Percentiles rank a stretch among this genome's conserved stretches.
Conservation (phyloP, 2,329 filamentous ascomycete genomes). For the Simplicillium sp. region DNA sequence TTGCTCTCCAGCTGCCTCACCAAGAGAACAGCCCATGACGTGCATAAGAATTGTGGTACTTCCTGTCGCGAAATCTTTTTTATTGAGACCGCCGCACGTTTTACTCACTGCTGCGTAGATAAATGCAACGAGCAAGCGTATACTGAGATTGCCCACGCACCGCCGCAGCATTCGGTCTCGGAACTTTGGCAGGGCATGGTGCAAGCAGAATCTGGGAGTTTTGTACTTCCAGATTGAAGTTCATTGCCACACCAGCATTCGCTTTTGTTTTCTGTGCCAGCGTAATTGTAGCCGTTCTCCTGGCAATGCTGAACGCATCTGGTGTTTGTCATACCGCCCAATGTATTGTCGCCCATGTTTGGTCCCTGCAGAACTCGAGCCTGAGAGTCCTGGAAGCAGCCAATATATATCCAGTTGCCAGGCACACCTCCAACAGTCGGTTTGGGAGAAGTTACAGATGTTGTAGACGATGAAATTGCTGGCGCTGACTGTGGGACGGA, state of each 20-base stretch:
- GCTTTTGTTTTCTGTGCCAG: background rate
- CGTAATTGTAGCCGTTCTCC: background rate
- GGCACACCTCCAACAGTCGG: background rate
- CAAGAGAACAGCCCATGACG: no score
- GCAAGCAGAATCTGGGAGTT: slow-evolving; percentile 15
- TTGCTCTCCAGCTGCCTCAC: no score
- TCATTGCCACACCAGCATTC: background rate
- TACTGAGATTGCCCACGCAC: slow-evolving; percentile 1
- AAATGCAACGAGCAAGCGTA: no score
- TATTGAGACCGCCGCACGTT: no score
- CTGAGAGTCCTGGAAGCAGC: slow-evolving; percentile 19
- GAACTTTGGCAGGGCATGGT: slow-evolving; percentile 11
- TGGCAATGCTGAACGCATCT: background rate
- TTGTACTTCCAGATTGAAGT: slow-evolving; percentile 11
- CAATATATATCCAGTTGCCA: slow-evolving; percentile 17
- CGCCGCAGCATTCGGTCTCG: slow-evolving; percentile 12
- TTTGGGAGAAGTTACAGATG: background rate
- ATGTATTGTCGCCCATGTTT: background rate
- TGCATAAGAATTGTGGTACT: no score
- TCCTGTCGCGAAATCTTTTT: no score
- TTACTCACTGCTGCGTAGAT: no score
- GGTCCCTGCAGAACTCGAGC: slow-evolving; percentile 9
- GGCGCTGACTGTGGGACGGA: background rate
- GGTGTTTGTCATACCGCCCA: background rate
- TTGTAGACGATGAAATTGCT: background rate